A percentile compares a stretch with the other conserved stretches of the same genome.
These are phyloP conservation scores for Penicillium argentinense DNA, from an alignment of 495 filamentous ascomycete genomes.

Conservation along the genomic window DNA sequence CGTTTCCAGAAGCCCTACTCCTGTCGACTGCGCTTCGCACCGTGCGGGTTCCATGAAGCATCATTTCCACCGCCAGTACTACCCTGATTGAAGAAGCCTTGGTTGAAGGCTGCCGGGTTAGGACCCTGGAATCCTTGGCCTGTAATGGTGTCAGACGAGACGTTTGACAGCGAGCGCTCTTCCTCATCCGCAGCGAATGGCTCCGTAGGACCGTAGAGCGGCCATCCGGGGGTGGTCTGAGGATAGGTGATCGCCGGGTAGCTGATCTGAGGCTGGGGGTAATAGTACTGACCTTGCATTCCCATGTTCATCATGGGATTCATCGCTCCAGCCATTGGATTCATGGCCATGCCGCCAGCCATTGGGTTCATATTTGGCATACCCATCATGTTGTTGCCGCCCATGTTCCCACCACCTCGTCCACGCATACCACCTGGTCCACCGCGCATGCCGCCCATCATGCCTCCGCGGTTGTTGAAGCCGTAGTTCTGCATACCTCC, in stretches of 20 bases:
- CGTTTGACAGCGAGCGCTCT: too few species aligned
- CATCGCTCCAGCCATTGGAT: constrained; percentile 59
- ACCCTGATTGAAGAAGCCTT: constrained; percentile 63
- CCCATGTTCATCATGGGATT: constrained; percentile 53
- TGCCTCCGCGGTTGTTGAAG: constrained; percentile 61
- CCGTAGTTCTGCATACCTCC: constrained; percentile 58
- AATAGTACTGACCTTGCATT: constrained; percentile 60
- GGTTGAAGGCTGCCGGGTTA: constrained; percentile 73
- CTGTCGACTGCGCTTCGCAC: constrained; percentile 73
- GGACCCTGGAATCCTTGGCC: constrained; percentile 63
- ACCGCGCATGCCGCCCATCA: constrained; percentile 72
- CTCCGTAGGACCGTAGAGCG: too few species aligned
- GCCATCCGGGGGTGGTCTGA: too few species aligned
- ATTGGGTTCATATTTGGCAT: constrained; percentile 62
- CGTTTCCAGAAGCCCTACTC: constrained; percentile 48
- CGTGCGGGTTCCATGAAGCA: constrained; percentile 80
- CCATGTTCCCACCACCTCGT: constrained; percentile 61
- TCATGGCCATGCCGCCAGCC: constrained; percentile 53
- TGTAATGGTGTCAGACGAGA: constrained; percentile 19
- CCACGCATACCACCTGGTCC: constrained; percentile 69
- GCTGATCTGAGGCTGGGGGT: too few species aligned
- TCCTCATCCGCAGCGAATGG: too few species aligned
- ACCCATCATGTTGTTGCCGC: constrained; percentile 55
- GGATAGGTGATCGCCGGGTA: too few species aligned
- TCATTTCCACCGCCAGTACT: constrained; percentile 35